Evolutionary conservation across 495 filamentous ascomycete genomes (phyloP).

Genomic region (Penicillium bovifimosum): DNA sequence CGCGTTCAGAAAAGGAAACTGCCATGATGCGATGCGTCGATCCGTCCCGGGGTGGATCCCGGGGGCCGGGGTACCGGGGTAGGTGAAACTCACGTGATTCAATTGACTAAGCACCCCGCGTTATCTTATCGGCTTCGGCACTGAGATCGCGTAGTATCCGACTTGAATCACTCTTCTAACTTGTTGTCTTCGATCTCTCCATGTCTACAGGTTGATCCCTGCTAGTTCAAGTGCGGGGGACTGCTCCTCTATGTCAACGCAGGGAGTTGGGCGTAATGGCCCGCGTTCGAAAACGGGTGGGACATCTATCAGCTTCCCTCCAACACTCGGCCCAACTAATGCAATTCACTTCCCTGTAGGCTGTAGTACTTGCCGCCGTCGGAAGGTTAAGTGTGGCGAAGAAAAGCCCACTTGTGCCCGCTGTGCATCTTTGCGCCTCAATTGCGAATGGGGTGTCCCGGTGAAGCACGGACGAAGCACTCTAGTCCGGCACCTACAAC

Average conservation of each 20-base stretch:
- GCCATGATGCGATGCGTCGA: neutral
- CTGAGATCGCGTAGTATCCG: slow-evolving; percentile 1
- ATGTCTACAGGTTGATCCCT: slow-evolving; percentile 11
- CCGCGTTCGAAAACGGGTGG: slow-evolving; percentile 44
- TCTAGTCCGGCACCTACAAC: slow-evolving; percentile 31
- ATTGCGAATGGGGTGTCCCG: slow-evolving; percentile 37
- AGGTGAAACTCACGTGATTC: too few species aligned
- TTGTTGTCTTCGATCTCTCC: neutral
- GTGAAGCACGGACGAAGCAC: slow-evolving; percentile 28
- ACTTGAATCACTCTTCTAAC: neutral
- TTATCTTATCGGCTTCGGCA: slow-evolving; percentile 5
- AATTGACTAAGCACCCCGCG: slow-evolving; percentile 3
- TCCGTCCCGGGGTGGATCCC: too few species aligned
- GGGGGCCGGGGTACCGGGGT: neutral
- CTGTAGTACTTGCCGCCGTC: slow-evolving; percentile 50
- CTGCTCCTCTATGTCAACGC: slow-evolving; percentile 28
- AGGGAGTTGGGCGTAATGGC: slow-evolving; percentile 33
- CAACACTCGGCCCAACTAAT: neutral
- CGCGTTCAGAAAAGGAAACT: neutral
- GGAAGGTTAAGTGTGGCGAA: slow-evolving; percentile 54
- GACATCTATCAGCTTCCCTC: neutral
- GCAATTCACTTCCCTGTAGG: slow-evolving; percentile 15
- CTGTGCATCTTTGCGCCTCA: slow-evolving; percentile 32
- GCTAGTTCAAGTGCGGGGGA: slow-evolving; percentile 16
- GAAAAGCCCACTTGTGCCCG: slow-evolving; percentile 45